phyloP scores from a whole-genome alignment of 2,329 filamentous ascomycete species.

The Colletotrichum sp. region DNA sequence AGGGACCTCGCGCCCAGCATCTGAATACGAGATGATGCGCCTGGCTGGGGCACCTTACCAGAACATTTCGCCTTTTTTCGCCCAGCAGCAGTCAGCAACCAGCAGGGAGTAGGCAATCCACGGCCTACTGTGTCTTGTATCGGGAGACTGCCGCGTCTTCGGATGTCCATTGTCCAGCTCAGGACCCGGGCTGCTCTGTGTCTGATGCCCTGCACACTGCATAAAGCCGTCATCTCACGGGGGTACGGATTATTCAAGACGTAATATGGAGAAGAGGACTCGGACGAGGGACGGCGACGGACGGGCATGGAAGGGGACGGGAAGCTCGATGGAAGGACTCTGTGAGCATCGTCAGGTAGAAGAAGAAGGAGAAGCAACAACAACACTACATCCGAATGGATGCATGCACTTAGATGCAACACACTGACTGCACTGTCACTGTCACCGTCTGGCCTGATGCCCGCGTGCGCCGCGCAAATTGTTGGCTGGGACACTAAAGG shows the following conservation, averaged over 20 bases:
- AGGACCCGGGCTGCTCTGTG: not conserved
- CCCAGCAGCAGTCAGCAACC: not conserved
- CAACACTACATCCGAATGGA: not conserved
- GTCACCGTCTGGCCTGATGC: not conserved
- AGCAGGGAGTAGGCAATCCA: not conserved
- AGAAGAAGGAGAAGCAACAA: not conserved
- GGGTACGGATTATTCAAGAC: not conserved
- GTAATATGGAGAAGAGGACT: not conserved
- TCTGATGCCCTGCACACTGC: not conserved
- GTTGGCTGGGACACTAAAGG: conserved; percentile 14
- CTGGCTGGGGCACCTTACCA: not conserved
- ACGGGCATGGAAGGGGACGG: not conserved
- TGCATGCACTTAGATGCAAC: not conserved
- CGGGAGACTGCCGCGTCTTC: not conserved
- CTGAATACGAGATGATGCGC: conserved; percentile 8
- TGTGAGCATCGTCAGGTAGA: not conserved
- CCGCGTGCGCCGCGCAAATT: conserved; percentile 13
- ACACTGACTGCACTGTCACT: not conserved
- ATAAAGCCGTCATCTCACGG: not conserved
- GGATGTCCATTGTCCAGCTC: not conserved
- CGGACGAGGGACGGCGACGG: not conserved
- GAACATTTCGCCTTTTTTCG: not conserved
- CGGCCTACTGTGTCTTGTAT: not conserved
- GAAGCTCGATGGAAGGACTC: not conserved
- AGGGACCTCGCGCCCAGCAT: not conserved